These are phyloP conservation scores for Lasiosphaeria hispida DNA, from an alignment of 495 filamentous ascomycete genomes.

Conservation along the genomic window DNA sequence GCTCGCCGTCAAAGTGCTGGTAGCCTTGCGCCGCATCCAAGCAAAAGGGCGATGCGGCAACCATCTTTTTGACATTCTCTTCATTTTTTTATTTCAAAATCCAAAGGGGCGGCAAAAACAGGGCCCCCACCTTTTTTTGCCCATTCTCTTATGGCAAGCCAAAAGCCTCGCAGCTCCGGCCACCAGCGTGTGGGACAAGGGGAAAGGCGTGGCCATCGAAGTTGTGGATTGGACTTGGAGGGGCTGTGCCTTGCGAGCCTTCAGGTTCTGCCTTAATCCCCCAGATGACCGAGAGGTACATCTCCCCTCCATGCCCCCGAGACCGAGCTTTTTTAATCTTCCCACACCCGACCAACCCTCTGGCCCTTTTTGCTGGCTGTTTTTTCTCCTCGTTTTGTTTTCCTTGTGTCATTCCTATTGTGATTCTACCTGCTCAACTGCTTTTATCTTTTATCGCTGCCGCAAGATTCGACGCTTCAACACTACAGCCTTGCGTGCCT, in stretches of 20 bases:
- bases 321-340: too few relatives aligned
- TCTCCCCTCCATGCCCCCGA: too few relatives aligned
- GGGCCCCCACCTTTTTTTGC: neutral
- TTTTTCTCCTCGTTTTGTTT: neutral
- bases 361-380: too few relatives aligned
- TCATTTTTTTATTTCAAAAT: too few relatives aligned
- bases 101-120: neutral
- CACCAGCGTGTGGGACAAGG: too few relatives aligned
- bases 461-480: neutral
- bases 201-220: too few relatives aligned
- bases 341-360: too few relatives aligned
- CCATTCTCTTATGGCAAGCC: neutral
- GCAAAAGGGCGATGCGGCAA: neutral
- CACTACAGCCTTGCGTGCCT: slow-evolving; percentile 5
- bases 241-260: too few relatives aligned
- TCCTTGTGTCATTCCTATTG: neutral
- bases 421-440: neutral
- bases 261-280: too few relatives aligned
- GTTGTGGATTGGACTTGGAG: too few relatives aligned
- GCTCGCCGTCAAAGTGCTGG: neutral
- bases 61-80: neutral
- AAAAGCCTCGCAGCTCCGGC: neutral
- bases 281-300: too few relatives aligned
- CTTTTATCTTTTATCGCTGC: neutral
- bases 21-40: neutral